Conservation (phyloP, 2,329 filamentous ascomycete genomes). For the Sphaceloma murrayae region DNA sequence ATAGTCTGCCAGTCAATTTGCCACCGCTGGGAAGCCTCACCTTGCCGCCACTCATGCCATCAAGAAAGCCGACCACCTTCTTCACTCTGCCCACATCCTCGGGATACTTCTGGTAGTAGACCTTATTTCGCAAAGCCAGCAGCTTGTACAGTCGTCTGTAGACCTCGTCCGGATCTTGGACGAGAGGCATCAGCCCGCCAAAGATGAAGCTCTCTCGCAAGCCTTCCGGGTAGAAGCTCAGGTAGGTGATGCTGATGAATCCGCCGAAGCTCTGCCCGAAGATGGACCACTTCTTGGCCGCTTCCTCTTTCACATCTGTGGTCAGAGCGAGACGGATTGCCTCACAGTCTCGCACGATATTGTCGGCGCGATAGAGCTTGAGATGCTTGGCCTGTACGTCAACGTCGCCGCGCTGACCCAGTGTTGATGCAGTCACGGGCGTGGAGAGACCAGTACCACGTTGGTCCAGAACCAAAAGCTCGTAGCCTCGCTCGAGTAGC, state of each 20-base stretch:
- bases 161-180: constrained; percentile 61
- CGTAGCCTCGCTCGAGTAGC: constrained; percentile 71
- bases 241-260: constrained; percentile 73
- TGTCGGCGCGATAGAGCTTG: constrained; percentile 78
- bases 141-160: constrained; percentile 63
- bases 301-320: constrained; percentile 50
- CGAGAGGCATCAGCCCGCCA: constrained; percentile 72
- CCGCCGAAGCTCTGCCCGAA: constrained; percentile 91
- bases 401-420: constrained; percentile 53
- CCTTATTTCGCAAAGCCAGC: constrained; percentile 60
- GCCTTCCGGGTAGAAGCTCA: constrained; percentile 68
- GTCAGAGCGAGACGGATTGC: constrained; percentile 71
- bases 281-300: constrained; percentile 70
- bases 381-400: constrained; percentile 70
- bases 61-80: constrained; percentile 55
- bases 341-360: constrained; percentile 80
- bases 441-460: constrained; percentile 79
- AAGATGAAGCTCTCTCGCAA: constrained; percentile 74
- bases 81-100: constrained; percentile 64
- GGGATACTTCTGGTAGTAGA: constrained; percentile 78
- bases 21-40: constrained; percentile 64
- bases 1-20: constrained; percentile 58
- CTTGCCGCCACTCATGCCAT: constrained; percentile 44
- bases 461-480: constrained; percentile 78
- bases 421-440: constrained; percentile 63